Evolutionary conservation across 768 basidiomycete genomes (phyloP).

Genomic region (Hygrophoropsis aurantiaca): DNA sequence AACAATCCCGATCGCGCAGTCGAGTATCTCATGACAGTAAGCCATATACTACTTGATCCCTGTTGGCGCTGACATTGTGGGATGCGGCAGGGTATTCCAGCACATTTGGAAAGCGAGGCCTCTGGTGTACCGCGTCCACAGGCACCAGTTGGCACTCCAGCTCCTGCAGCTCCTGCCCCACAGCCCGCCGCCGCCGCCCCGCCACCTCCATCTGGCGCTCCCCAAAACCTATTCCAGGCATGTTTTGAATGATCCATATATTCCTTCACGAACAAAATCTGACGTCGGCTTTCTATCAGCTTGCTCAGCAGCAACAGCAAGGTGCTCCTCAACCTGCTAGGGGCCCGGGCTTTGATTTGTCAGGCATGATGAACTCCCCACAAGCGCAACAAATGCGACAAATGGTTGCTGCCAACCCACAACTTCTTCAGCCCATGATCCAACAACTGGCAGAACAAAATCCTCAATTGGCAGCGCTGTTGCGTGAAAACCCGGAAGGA

Average conservation of each 20-base stretch:
- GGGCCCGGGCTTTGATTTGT: conserved; percentile 41
- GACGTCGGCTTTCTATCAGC: conserved; percentile 35
- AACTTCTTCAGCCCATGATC: conserved; percentile 71
- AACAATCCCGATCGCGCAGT: conserved; percentile 98
- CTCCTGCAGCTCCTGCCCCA: conserved; percentile 29
- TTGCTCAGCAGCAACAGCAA: conserved; percentile 65
- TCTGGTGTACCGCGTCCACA: conserved; percentile 23
- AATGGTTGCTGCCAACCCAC: conserved; percentile 75
- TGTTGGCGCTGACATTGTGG: conserved; percentile 10
- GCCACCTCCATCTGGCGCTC: conserved; percentile 39
- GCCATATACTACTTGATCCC: conserved; percentile 23
- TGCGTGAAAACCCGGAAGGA: conserved; percentile 72
- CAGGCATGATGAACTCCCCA: conserved; percentile 58
- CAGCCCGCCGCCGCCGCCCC: conserved; percentile 38
- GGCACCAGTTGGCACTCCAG: conserved; percentile 32
- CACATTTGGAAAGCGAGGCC: conserved; percentile 56
- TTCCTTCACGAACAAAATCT: background rate
- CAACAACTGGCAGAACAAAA: conserved; percentile 79
- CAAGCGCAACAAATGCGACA: conserved; percentile 74
- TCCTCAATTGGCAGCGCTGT: conserved; percentile 67
- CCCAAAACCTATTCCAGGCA: conserved; percentile 89
- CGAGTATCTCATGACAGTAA: conserved; percentile 93
- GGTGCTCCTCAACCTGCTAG: conserved; percentile 33
- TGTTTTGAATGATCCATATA: conserved; percentile 12
- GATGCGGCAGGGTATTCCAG: conserved; percentile 70